A percentile compares a stretch with the other conserved stretches of the same genome.
These are phyloP conservation scores for Chaetomiaceae sp. DNA, from an alignment of 2,329 filamentous ascomycete species.

Conservation along the genomic window DNA sequence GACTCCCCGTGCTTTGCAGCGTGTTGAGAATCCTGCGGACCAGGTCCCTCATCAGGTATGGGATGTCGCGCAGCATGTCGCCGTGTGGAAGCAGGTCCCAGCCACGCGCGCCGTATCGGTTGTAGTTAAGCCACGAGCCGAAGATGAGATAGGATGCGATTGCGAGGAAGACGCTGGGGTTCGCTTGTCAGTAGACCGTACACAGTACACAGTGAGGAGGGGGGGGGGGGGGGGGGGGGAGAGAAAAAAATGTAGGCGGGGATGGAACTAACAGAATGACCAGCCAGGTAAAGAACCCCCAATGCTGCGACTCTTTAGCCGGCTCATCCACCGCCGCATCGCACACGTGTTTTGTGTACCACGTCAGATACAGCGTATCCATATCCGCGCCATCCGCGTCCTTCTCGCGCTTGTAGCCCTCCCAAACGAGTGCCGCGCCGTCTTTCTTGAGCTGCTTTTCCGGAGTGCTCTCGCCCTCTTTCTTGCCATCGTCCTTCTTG, in stretches of 20 bases:
- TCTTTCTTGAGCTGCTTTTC: conserved; percentile 53
- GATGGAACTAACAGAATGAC: conserved; percentile 71
- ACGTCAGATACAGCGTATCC: conserved; percentile 63
- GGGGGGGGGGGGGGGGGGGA: too few species aligned
- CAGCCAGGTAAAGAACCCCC: conserved; percentile 98
- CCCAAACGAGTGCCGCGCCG: conserved; percentile 66
- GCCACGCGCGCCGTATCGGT: conserved; percentile 86
- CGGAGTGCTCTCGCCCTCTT: conserved; percentile 33
- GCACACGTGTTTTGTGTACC: conserved; percentile 86
- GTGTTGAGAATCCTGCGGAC: conserved; percentile 73
- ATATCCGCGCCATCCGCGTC: conserved; percentile 51
- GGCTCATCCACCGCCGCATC: conserved; percentile 47
- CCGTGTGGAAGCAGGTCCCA: conserved; percentile 94
- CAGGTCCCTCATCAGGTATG: conserved; percentile 90
- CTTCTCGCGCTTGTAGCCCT: conserved; percentile 70
- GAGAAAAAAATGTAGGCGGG: background rate
- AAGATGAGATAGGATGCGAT: conserved; percentile 92
- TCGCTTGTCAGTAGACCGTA: conserved; percentile 20
- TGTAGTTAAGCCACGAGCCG: conserved; percentile 98
- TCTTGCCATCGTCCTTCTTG: conserved; percentile 41
- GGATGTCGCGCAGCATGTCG: conserved; percentile 86
- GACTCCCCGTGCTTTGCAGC: conserved; percentile 74
- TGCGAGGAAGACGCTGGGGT: conserved; percentile 69
- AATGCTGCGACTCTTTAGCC: conserved; percentile 49
- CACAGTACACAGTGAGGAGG: background rate